Conservation (phyloP, 208 protist genomes). For the Vickermania spadyakhi region DNA sequence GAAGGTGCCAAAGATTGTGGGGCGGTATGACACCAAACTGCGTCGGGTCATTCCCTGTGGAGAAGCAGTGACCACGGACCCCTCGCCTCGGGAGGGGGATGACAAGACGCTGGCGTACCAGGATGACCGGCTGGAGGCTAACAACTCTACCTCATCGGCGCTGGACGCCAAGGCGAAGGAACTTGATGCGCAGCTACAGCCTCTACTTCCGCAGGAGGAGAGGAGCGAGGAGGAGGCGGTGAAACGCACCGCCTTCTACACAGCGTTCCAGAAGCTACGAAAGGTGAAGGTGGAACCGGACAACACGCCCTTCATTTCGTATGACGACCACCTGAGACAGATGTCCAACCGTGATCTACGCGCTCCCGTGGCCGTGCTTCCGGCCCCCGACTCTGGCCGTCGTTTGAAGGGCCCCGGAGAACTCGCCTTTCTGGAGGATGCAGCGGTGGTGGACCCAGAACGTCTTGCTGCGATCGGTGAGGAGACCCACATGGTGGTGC, state of each 20-base stretch:
- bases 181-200: background rate
- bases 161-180: background rate
- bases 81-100: too few species aligned
- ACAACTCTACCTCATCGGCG: background rate
- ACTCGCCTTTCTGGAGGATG: slow-evolving; percentile 1
- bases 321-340: background rate
- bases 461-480: background rate
- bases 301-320: background rate
- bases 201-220: background rate
- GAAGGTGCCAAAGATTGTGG: too few species aligned
- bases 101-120: too few species aligned
- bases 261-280: background rate
- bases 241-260: background rate
- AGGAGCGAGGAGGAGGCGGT: background rate
- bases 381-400: background rate
- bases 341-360: background rate
- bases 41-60: too few species aligned
- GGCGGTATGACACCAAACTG: too few species aligned
- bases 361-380: background rate
- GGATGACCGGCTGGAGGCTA: too few species aligned
- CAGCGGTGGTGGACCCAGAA: background rate
- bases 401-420: background rate
- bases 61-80: too few species aligned
- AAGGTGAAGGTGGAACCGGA: background rate
- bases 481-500: background rate